Base-by-base conservation (phyloP, 345 rosid genomes). In the Eucalyptus dawsonii region DNA sequence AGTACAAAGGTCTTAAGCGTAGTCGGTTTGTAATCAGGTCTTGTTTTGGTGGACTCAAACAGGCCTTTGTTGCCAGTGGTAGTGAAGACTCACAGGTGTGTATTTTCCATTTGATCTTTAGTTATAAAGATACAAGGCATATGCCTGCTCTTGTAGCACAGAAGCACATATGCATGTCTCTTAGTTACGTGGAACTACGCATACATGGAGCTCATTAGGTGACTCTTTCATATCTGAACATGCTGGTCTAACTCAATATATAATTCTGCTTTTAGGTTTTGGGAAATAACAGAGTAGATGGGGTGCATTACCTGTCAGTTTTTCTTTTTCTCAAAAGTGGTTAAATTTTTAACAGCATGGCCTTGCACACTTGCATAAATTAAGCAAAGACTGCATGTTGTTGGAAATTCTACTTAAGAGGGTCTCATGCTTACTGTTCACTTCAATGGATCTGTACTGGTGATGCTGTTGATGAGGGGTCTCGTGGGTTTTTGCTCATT, bases 81-180 rank as follows among this genome's bases (percentile, higher is more conserved):
- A 95, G 97, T 60, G 96, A 95, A 92, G 96, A 95, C 92, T 93
- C 97, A 80, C 96, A 93, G 96, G 97, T 95, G 92, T 45, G 37
- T 45, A 29, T 90, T 76, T 54, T 47, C 34, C 34, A 50, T 25
- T 31, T 60, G 85, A 27, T 60, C 42, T 47, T 89, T 54, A 14
- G 53, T 89, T 60, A 12, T 87, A 76, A 76, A 53, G 67, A 40
- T 50, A 21, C 45, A 22, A 87, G 67, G 44, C 45, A 37, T 54
- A 86, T 9, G 49, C 47, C 34, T 86, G 58, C 42, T 54, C 44
- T 86, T n/a, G 42, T 50, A 51, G 81, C 81, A 37, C 85, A 40
- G 42, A 40, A 76, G 47, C 8, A 22, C 29, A 40, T 76, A 40
- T 76, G 27, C 47, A 11, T 76, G 47, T 76, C 85, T 37, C 29